These are phyloP conservation scores for Hypoxylon perforatum DNA, from an alignment of 495 filamentous ascomycete species.

Conservation along the genomic window DNA sequence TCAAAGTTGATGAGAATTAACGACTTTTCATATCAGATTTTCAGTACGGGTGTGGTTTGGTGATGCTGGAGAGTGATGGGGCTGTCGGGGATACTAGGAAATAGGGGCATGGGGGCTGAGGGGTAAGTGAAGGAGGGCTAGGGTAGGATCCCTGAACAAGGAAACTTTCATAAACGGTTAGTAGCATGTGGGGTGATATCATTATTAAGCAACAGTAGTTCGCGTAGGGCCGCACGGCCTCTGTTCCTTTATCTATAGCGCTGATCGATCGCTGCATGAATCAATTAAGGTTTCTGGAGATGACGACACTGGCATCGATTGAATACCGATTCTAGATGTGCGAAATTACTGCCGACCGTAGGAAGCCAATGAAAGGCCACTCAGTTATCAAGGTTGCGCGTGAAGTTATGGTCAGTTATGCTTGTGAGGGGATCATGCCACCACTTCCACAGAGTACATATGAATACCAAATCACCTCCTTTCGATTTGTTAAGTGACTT, in stretches of 20 bases:
- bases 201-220: constrained; percentile 4
- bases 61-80: too few relatives aligned
- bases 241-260: constrained; percentile 34
- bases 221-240: constrained; percentile 16
- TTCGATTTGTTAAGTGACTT: not conserved
- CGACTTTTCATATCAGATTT: too few relatives aligned
- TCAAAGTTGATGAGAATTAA: too few relatives aligned
- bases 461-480: constrained; percentile 1
- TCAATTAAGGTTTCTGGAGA: constrained; percentile 19
- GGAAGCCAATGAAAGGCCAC: constrained; percentile 28
- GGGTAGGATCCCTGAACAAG: not conserved
- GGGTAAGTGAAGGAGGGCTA: not conserved
- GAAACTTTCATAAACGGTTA: not conserved
- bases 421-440: constrained; percentile 18
- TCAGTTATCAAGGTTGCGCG: constrained; percentile 22
- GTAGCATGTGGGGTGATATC: constrained; percentile 18
- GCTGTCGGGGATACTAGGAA: too few relatives aligned
- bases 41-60: too few relatives aligned
- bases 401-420: constrained; percentile 20
- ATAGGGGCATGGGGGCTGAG: not conserved
- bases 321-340: constrained; percentile 18
- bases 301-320: constrained; percentile 25
- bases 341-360: constrained; percentile 4
- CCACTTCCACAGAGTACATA: constrained; percentile 12
- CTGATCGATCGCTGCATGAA: constrained; percentile 28